These are phyloP conservation scores for Alternaria sp. DNA, from an alignment of 2,329 filamentous ascomycete species.

Conservation along the genomic window DNA sequence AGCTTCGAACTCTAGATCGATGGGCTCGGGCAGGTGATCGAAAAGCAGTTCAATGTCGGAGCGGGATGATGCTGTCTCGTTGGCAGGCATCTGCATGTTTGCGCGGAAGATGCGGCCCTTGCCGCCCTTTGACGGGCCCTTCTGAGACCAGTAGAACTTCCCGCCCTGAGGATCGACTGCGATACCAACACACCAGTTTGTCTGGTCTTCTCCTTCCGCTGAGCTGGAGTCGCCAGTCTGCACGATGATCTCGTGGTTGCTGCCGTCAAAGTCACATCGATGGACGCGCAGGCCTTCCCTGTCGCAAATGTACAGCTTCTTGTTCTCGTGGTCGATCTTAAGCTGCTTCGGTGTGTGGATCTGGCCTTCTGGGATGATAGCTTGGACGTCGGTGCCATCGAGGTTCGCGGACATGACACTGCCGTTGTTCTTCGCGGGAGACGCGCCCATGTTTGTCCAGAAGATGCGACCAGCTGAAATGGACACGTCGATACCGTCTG, in stretches of 20 bases:
- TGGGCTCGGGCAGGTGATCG: constrained; percentile 45
- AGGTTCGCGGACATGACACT: constrained; percentile 55
- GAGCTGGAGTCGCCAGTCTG: constrained; percentile 6
- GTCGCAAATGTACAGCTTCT: constrained; percentile 41
- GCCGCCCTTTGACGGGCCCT: constrained; percentile 59
- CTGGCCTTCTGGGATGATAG: constrained; percentile 52
- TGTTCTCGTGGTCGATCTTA: constrained; percentile 5
- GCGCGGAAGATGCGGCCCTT: constrained; percentile 62
- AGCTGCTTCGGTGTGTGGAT: constrained; percentile 55
- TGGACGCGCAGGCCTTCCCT: constrained; percentile 53
- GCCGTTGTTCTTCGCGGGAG: constrained; percentile 46
- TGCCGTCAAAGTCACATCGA: constrained; percentile 20
- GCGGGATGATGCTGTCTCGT: constrained; percentile 10
- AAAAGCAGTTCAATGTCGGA: constrained; percentile 38
- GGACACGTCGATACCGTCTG: constrained; percentile 42
- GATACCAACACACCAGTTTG: constrained; percentile 64
- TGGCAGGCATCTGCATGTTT: constrained; percentile 51
- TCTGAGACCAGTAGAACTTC: constrained; percentile 67
- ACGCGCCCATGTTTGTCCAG: constrained; percentile 36
- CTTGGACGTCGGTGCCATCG: constrained; percentile 55
- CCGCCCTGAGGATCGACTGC: constrained; percentile 52
- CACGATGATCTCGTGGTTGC: constrained; percentile 15
- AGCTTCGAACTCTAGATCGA: constrained; percentile 64
- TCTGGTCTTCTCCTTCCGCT: constrained; percentile 37
- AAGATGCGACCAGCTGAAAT: constrained; percentile 31